Evolutionary conservation across 2,329 filamentous ascomycete species (phyloP), one percentile per base, ranked within the genome.

Genomic region (Plenodomus biglobosus): DNA sequence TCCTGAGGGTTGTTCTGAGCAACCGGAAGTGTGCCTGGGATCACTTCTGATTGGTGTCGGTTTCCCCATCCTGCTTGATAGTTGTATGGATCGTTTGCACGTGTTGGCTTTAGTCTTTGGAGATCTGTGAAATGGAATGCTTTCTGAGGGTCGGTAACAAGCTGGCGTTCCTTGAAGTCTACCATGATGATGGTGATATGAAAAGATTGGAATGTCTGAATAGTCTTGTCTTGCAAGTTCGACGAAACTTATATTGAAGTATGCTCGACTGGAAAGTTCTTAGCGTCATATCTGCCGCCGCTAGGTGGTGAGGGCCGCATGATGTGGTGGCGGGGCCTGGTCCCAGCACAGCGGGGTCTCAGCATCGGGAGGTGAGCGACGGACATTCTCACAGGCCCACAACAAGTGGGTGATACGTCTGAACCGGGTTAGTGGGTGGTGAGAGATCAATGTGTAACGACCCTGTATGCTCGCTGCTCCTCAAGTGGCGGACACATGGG

Each of bases 1-100:
- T 71, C 71, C 30, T 76, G 73, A 1, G 75, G 75, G 30, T 64
- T 74, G 53, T 75, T 75, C 50, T 75, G 73, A 3, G 68, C 73
- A 21, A 71, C 66, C 15, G 74, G 74, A 8, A 76, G 48, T 8
- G 74, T 74, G 0, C 74, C 74, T 5, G 74, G 73, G 35, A 76
- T 75, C 3, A 74, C 66, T 52, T 76, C 74, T 7, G 69, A 72
- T 42, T 69, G 60, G 42, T 74, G 71, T 46, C 69, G 62, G 46
- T 72, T 73, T 40, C 67, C 65, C 65, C 66, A 73, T 53, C 70
- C 70, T 46, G 66, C 59, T 47, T 68, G 64, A 30, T 72, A 73
- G 17, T 70, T 63, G 50, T 73, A 72, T 11, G 70, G 69, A 48
- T 73, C 69, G 47, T 72, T 71, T 32, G 56, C 65, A 21, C 69